phyloP scores from a whole-genome alignment of 140 eudicot genomes.

The Cichorium intybus region DNA sequence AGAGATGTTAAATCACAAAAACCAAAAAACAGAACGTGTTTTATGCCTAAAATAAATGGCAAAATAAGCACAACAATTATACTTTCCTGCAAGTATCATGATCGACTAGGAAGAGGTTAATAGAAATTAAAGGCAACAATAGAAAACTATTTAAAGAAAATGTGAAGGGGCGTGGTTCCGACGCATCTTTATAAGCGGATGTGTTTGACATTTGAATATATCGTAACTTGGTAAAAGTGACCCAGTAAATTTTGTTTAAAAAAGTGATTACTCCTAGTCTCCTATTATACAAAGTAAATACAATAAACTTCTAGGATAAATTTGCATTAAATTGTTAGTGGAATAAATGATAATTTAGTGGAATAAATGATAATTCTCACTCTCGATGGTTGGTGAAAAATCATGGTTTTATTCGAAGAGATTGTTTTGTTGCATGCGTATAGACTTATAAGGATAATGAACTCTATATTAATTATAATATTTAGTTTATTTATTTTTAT shows the following conservation, averaged over 20 bases:
- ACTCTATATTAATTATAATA: too few relatives aligned
- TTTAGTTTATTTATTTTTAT: too few relatives aligned
- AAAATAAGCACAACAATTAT: too few relatives aligned
- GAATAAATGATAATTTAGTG: background rate
- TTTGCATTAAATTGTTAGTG: too few relatives aligned
- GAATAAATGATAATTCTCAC: background rate
- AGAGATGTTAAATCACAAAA: too few relatives aligned
- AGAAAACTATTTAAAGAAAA: background rate
- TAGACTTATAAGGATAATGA: too few relatives aligned
- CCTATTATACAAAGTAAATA: background rate
- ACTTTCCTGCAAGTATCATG: too few relatives aligned
- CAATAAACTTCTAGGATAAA: background rate
- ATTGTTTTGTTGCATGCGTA: background rate
- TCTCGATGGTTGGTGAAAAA: background rate
- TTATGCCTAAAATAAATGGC: too few relatives aligned
- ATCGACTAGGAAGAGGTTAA: too few relatives aligned
- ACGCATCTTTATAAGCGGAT: constrained; percentile 3
- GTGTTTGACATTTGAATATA: background rate
- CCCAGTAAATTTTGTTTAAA: background rate
- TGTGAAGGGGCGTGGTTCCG: constrained; percentile 1
- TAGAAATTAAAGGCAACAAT: background rate
- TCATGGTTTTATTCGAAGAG: background rate
- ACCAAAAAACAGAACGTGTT: too few relatives aligned
- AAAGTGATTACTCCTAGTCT: too few relatives aligned
- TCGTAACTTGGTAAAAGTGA: constrained; percentile 12